Base-by-base conservation (phyloP, 495 filamentous ascomycete species). In the Hyaloscypha bicolor region DNA sequence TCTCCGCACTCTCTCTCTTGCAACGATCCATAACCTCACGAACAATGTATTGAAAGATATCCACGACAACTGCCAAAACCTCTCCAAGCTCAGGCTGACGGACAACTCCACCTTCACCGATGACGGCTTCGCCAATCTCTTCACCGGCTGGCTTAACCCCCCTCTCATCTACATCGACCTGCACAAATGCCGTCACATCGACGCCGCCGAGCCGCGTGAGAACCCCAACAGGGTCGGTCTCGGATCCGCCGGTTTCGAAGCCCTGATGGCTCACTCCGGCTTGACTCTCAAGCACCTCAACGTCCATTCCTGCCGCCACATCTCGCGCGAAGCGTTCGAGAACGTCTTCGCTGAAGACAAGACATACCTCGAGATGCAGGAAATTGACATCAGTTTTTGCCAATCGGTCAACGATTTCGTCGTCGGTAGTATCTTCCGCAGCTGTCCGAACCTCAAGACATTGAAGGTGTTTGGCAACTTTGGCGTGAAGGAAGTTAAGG, bases 261-360 rank as follows among this genome's bases (percentile, higher is more conserved):
- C 92, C 2, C 76, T 97, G 60, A 96, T 97, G 91, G 77, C 77
- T n/a, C 93, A 97, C 73, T 96, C 93, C 0, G 90, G 91, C 45
- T 69, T 73, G 9, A 76, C 71, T 11, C 77, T 97, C 1, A 76
- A 83, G 64, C 77, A 82, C 21, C 77, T 97, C 22, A 88, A 94
- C 70, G 81, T 97, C 32, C 79, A 88, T 16, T 92, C 88, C 9
- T 96, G 93, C 73, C 87, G 93, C 29, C 88, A 95, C 72, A 91
- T 97, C 60, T 82, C 83, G 8, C 78, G 79, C 56, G 80, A 82
- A 22, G 86, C 90, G 0, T 92, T 94, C 64, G 85, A 90, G 62
- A 80, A 86, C 19, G 88, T 89, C 9, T 97, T 97, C 72, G 79
- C 81, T 3, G 69, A 73, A 25, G 80, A 78, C 25, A 84, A 83